Conservation (phyloP, 768 basidiomycete genomes). For the Mycena floridula region DNA sequence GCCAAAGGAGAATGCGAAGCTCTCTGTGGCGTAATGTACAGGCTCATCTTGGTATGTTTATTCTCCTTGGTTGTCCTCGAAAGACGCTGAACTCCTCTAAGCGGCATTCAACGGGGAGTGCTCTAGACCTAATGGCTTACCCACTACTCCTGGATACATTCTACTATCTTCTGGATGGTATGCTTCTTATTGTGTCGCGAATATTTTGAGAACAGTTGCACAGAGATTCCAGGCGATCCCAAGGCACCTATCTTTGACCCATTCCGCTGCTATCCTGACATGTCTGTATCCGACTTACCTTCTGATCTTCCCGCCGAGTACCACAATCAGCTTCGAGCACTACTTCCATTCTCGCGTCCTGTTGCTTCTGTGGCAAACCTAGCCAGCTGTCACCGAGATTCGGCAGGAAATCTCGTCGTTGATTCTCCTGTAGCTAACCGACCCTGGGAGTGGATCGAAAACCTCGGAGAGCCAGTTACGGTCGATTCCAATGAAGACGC, state of each 20-base stretch:
- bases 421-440: conserved; percentile 58
- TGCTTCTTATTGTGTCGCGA: conserved; percentile 10
- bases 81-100: conserved; percentile 19
- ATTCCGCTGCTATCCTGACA: conserved; percentile 57
- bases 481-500: conserved; percentile 36
- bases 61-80: conserved; percentile 5
- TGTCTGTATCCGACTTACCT: conserved; percentile 45
- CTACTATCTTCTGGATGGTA: conserved; percentile 70
- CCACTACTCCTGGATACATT: conserved; percentile 69
- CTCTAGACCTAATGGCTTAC: conserved; percentile 52
- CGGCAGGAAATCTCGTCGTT: conserved; percentile 41
- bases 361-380: conserved; percentile 49
- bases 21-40: conserved; percentile 39
- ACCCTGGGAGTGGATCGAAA: conserved; percentile 87
- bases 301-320: conserved; percentile 51
- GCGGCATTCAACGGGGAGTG: conserved; percentile 49
- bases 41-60: conserved; percentile 44
- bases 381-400: conserved; percentile 51
- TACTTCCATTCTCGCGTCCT: conserved; percentile 49
- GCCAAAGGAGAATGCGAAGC: conserved; percentile 39
- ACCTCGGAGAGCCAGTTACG: conserved; percentile 52
- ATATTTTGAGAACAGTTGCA: background rate
- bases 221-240: conserved; percentile 59
- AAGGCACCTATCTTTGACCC: conserved; percentile 53
- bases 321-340: conserved; percentile 46